Evolutionary conservation across 345 rosid genomes (phyloP), one percentile per base, ranked within the genome.

Genomic region (Xanthoceras sorbifolium): DNA sequence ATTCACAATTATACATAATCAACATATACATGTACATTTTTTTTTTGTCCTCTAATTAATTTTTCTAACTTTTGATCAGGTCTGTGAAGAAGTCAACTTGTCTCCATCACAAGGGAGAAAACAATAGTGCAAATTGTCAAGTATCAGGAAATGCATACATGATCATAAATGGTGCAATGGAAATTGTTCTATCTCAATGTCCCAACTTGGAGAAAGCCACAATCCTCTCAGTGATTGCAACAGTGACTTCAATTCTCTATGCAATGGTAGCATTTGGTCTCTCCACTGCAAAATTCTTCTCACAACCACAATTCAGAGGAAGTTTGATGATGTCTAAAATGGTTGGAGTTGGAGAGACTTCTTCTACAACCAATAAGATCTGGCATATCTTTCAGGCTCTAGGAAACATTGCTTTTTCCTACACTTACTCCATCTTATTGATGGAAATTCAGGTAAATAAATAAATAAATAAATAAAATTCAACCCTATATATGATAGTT

Each of bases 381-480:
- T 90, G 93, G 91, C 79, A 86, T 52, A 71, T 57, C 66, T 79
- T 90, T 10, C 87, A 81, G 80, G 90, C 91, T 75, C 80, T 88
- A 28, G 91, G 89, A 62, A 32, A 90, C 52, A 82, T 90, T 28
- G 90, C 91, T 50, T 82, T 88, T 61, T 81, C 91, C 66, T 90
- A 83, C 46, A 72, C 85, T 68, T 90, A 79, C 75, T 77, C 89
- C 44, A 69, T 38, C 42, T 38, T 83, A 25, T 61, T 83, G 4
- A 7, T 83, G 2, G 86, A 83, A 74, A 80, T 83, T 48, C 81
- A 77, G 86, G 83, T 82, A 31, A 36, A 2, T 32, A n/a, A n/a
- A n/a, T n/a, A n/a, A n/a, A n/a, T n/a, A n/a, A n/a, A n/a, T n/a
- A 1, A 1, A 2, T 32, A n/a, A 1, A 1, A 2, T 32, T 32